Evolutionary conservation across 2,329 filamentous ascomycete species (phyloP), one percentile per base, ranked within the genome.

Genomic region (Magnaporthales sp.): DNA sequence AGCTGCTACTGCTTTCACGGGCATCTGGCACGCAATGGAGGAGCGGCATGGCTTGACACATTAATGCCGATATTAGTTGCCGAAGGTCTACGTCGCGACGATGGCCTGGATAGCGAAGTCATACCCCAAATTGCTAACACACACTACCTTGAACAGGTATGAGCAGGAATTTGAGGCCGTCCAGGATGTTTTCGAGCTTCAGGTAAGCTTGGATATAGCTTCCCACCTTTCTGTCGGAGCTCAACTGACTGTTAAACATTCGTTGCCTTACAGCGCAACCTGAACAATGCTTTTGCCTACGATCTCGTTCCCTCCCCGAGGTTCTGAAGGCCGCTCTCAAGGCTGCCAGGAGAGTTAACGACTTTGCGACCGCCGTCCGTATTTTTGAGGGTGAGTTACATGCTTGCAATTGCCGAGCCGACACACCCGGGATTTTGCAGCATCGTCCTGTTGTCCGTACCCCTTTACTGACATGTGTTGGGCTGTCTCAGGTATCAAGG

Each of bases 271-370:
- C 73, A 87, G 84, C 91, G 93, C 81, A 97, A 97, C 85, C 86
- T 97, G 77, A 99, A 99, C 90, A 99, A 99, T 84, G 94, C 92
- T 78, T 98, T 98, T 83, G 94, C 94, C 77, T 99, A 99, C 89
- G 95, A 99, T 89, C 90, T 99, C 76, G 95, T 99, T 72, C 95
- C 96, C 76, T 95, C 94, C 89, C 94, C 71, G 88, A 91, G 73
- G 95, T 99, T 77, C 87, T 97, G 80, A 88, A 87, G 75, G 93
- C 95, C 75, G 95, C 95, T 71, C 88, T 99, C 75, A 93, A 90
- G 82, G 95, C 95, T 74, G 95, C 95, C 73, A 87, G 95, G 80
- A 88, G 95, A 80, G 95, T 99, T 78, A 97, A 99, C 81, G 95
- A 99, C 85, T 98, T 90, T 84, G 95, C 95, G 72, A 99, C 95